Evolutionary conservation across 306 rosid species (phyloP), one percentile per base, ranked within the genome.

Genomic region (Cucurbita pepo): DNA sequence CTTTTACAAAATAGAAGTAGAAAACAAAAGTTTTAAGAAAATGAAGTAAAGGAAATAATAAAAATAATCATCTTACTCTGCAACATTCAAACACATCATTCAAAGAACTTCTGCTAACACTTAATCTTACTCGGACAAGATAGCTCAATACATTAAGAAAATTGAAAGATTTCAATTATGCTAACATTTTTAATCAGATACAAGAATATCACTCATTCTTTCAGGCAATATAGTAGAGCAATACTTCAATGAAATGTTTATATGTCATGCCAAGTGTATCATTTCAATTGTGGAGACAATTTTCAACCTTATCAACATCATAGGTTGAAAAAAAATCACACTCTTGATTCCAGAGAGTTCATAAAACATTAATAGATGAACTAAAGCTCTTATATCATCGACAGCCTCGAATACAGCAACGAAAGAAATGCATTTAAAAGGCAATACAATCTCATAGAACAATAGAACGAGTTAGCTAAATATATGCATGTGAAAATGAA

Each of bases 1-100:
- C 98, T 92, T 84, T 66, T 74, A 21, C 50, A 73, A 81, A 80
- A 34, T 14, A 79, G 71, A 72, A 77, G 67, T 54, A 56, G 38
- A 56, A 56, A 45, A 25, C 21, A 74, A 30, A 30, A 73, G 6
- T 25, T 41, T 25, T 14, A 72, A 72, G 34, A 25, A 50, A 34
- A 50, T 69, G 5, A 43, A 18, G 15, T 41, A 62, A 0, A 43
- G 71, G 22, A 43, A 10, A 10, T 11, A 47, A 25, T 47, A 67
- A n/a, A 64, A 41, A 47, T 10, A 12, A 47, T 22, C 43, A 40
- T 38, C 7, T 22, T 67, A 47, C 56, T 67, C 16, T 21, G 14
- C 5, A 67, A 67, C 13, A 22, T 67, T 30, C 56, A 67, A 67
- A 47, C 21, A 0, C 12, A 21, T 11, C 6, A 25, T 67, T 22